These are phyloP conservation scores for Ophiocordyceps unilateralis DNA, from an alignment of 2,329 filamentous ascomycete genomes.

Conservation along the genomic window DNA sequence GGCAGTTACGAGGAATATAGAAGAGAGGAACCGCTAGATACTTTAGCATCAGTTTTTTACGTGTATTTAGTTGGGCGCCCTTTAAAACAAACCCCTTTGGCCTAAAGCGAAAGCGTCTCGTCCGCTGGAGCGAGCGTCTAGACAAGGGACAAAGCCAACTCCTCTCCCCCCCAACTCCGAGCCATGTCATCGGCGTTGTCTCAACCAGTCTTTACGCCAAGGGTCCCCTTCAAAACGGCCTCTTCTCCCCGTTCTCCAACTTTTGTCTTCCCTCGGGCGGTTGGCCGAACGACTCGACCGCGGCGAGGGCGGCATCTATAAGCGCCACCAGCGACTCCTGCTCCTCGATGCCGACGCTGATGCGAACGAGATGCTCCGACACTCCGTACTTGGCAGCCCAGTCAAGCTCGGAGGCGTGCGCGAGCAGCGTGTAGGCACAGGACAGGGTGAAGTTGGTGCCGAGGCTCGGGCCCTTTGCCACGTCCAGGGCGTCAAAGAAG, in stretches of 20 bases:
- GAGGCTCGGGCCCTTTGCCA: constrained; percentile 32
- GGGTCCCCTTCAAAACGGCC: too few species aligned
- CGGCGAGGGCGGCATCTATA: not conserved
- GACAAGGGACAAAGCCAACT: too few species aligned
- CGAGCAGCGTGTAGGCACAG: constrained; percentile 20
- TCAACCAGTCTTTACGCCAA: too few species aligned
- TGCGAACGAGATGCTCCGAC: constrained; percentile 20
- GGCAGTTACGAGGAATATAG: too few species aligned
- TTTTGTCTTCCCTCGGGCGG: not conserved
- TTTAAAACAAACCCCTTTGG: too few species aligned
- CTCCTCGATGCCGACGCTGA: constrained; percentile 27
- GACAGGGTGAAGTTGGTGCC: constrained; percentile 31
- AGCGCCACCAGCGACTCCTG: not conserved
- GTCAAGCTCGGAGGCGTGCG: constrained; percentile 19
- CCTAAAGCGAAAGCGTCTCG: too few species aligned
- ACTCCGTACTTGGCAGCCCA: constrained; percentile 21
- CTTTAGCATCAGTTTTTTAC: too few species aligned
- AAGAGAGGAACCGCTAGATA: too few species aligned
- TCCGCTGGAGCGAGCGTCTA: too few species aligned
- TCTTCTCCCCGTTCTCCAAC: not conserved
- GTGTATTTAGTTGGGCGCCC: too few species aligned
- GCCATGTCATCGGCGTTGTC: too few species aligned
- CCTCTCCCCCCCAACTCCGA: too few species aligned
- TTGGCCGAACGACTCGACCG: not conserved
- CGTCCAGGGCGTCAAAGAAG: constrained; percentile 29